Base-by-base conservation (phyloP, 1,139 yeast species). In the Yamadazyma triangularis region DNA sequence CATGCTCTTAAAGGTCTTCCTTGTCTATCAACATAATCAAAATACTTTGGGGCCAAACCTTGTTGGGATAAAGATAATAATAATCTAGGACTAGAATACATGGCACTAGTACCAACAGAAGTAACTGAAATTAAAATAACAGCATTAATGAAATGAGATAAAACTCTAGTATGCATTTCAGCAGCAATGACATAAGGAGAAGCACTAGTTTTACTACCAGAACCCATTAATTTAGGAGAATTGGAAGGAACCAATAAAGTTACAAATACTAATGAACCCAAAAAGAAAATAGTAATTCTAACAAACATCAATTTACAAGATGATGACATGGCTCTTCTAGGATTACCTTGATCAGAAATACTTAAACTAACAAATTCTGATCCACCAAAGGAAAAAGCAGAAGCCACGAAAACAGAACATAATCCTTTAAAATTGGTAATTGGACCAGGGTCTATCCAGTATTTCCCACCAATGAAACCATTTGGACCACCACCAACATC, bases 151-250 rank as follows among this genome's bases (percentile, higher is more conserved):
- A 67, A 58, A 33, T 61, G 59, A 9, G 71, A 64, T 28, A 64
- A 58, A 12, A 51, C 71, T 28, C 44, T 45, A 18, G 64, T 59
- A 45, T 64, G 67, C 28, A 58, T 50, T 32, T 56, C 59, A 21
- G 69, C 70, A 16, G 73, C 70, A 44, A 66, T 55, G 18, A 66
- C 72, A 40, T 41, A 66, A n/a, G 73, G 71, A 30, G 71, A 64
- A 4, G 72, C 68, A 35, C 57, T 56, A 27, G 66, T 52, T 27
- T 58, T 50, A 20, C 62, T 48, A 11, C 54, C 48, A 8, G 63
- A 46, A 19, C 71, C 70, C 67, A 66, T 53, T 36, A 66, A 58
- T 36, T 56, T 47, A 37, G 51, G 58, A 13, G 70, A 62, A 38
- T 47, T 51, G 42, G 58, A 51, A 13, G 72, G 71, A 30, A 65